phyloP scores from a whole-genome alignment of 495 filamentous ascomycete genomes.

The Neurospora sublineolata region DNA sequence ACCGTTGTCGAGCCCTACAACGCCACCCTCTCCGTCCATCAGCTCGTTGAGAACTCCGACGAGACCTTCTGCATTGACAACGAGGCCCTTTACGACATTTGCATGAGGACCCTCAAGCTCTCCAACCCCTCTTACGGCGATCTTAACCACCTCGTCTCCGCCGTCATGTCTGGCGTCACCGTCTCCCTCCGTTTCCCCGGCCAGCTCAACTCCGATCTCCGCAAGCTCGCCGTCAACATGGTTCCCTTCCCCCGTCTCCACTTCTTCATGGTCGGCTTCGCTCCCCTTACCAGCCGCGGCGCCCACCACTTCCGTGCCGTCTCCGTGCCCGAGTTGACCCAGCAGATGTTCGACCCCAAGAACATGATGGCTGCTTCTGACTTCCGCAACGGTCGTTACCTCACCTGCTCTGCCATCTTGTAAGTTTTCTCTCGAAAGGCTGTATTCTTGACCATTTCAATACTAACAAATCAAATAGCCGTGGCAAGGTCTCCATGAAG shows the following conservation, averaged over 20 bases:
- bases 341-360: constrained; percentile 99
- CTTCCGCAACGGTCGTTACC: constrained; percentile 98
- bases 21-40: constrained; percentile 96
- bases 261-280: constrained; percentile 99
- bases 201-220: constrained; percentile 99
- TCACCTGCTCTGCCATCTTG: constrained; percentile 99
- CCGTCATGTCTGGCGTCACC: constrained; percentile 99
- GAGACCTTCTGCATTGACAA: constrained; percentile 99
- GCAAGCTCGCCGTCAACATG: constrained; percentile 99
- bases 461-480: constrained; percentile 44
- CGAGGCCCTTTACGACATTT: constrained; percentile 99
- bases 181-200: constrained; percentile 98
- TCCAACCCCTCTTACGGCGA: constrained; percentile 97
- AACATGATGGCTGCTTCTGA: constrained; percentile 99
- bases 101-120: constrained; percentile 99
- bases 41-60: constrained; percentile 99
- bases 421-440: constrained; percentile 17
- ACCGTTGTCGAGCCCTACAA: constrained; percentile 99
- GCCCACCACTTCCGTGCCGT: constrained; percentile 93
- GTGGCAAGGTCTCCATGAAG: constrained; percentile 99
- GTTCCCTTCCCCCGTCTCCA: constrained; percentile 99
- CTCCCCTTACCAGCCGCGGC: constrained; percentile 93
- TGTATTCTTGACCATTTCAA: background rate
- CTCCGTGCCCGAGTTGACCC: constrained; percentile 94
- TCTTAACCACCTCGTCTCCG: constrained; percentile 97